Percentiles rank a stretch among this genome's conserved stretches.
Evolutionary conservation across 163 green algal species (phyloP).

Genomic region (Prototheca cutis): DNA sequence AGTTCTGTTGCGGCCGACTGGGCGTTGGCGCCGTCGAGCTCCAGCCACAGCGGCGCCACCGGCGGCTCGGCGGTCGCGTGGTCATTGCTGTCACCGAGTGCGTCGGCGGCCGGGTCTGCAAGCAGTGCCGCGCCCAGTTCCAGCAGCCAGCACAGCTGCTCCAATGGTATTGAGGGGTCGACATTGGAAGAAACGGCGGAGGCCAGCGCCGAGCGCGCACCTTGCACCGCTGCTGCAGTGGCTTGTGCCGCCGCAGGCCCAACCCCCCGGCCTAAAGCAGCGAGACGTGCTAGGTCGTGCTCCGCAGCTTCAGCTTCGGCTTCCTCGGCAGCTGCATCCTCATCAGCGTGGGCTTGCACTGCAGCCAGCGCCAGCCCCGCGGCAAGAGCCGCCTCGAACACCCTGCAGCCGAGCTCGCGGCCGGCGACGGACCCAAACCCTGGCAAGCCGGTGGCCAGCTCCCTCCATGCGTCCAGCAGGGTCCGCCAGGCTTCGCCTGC

Average conservation of each 20-base stretch:
- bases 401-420: background rate
- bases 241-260: background rate
- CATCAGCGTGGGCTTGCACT: background rate
- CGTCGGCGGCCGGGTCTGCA: constrained; percentile 13
- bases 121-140: constrained; percentile 14
- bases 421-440: background rate
- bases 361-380: constrained; percentile 1
- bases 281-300: background rate
- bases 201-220: background rate
- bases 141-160: constrained; percentile 29
- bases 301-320: constrained; percentile 6
- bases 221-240: background rate
- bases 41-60: background rate
- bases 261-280: constrained; percentile 3
- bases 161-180: constrained; percentile 12
- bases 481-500: background rate
- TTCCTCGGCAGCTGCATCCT: constrained; percentile 6
- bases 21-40: background rate
- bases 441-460: constrained; percentile 3
- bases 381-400: constrained; percentile 4
- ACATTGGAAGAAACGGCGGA: background rate
- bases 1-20: background rate
- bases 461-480: constrained; percentile 13
- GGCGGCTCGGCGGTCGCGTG: no score
- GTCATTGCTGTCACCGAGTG: constrained; percentile 22